Percentiles rank a stretch among this genome's conserved stretches.
Conservation (phyloP, 768 basidiomycete species). For the Lactarius sp. region DNA sequence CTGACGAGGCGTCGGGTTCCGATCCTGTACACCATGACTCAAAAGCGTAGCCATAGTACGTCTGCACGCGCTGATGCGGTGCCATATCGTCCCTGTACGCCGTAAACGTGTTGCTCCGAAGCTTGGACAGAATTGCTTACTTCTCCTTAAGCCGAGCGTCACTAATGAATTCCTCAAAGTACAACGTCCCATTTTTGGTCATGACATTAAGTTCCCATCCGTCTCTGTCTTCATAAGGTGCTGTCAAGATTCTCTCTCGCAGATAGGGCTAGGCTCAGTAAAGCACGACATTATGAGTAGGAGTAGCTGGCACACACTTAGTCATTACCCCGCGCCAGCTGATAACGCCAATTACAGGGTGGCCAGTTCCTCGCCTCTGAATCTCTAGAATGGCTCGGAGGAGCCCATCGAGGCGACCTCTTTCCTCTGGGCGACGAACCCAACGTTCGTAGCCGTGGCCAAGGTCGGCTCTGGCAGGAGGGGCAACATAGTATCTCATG, state of each 20-base stretch:
- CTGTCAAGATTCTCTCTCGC: conserved; percentile 67
- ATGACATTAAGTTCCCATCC: conserved; percentile 82
- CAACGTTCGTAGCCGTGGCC: conserved; percentile 69
- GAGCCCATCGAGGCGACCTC: conserved; percentile 63
- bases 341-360: conserved; percentile 51
- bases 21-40: conserved; percentile 77
- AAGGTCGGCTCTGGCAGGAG: conserved; percentile 62
- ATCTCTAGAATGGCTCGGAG: conserved; percentile 50
- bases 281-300: conserved; percentile 15
- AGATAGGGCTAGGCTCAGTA: conserved; percentile 18
- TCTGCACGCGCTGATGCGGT: conserved; percentile 56
- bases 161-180: conserved; percentile 66
- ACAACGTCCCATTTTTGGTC: conserved; percentile 62
- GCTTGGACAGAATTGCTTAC: conserved; percentile 38
- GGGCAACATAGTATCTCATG: conserved; percentile 64
- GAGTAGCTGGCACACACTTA: conserved; percentile 46
- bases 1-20: conserved; percentile 31
- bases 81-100: conserved; percentile 55
- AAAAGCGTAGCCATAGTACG: conserved; percentile 86
- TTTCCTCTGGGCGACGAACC: conserved; percentile 59
- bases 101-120: conserved; percentile 4
- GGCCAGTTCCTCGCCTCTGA: conserved; percentile 35
- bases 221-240: conserved; percentile 79
- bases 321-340: conserved; percentile 84
- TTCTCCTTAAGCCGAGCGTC: conserved; percentile 58